Base-by-base conservation (phyloP, 1,139 yeast species). In the Pichia sp. region DNA sequence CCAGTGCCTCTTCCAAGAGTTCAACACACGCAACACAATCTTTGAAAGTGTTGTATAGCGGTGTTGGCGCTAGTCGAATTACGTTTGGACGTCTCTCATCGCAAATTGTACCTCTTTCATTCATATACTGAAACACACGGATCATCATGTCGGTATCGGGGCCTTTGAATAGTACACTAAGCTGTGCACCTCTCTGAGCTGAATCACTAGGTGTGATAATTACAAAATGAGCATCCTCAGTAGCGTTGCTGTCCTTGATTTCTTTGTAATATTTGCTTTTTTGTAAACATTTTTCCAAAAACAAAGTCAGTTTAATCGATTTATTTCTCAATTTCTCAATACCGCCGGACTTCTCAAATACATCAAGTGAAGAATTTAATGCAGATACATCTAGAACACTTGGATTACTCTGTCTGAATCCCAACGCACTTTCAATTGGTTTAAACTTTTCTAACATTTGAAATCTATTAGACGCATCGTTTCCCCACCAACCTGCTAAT, bases 401-500 rank as follows among this genome's bases (percentile, higher is more conserved):
- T 1, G 96, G 96, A 61, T 89, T 89, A n/a, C 95, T 84, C 65
- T 88, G 94, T 51, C 95, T 71, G 61, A 80, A 89, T 0, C 95
- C 93, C 21, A 84, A 68, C 0, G 96, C 97, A 21, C 93, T 83
- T 11, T 72, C 67, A 25, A 84, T 81, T 0, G 96, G 95, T 46
- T 80, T 82, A 52, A 87, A 89, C 33, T 68, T 59, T 55, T 84
- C 93, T 44, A 72, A 61, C 97, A 89, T 89, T 51, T 79, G 70
- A 60, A 89, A 89, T 47, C 96, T 66, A 25, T 76, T 78, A 2
- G 56, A 52, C 0, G 80, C 66, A 51, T 83, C 77, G 57, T 86
- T 88, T 1, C 96, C 96, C 96, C 97, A 89, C 97, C 97, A 89
- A 1, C 97, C 97, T 0, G 96, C 95, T 42, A 85, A 66, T 49